These are phyloP conservation scores for Pichia sp. DNA, from an alignment of 1,139 yeast species.

Conservation along the genomic window DNA sequence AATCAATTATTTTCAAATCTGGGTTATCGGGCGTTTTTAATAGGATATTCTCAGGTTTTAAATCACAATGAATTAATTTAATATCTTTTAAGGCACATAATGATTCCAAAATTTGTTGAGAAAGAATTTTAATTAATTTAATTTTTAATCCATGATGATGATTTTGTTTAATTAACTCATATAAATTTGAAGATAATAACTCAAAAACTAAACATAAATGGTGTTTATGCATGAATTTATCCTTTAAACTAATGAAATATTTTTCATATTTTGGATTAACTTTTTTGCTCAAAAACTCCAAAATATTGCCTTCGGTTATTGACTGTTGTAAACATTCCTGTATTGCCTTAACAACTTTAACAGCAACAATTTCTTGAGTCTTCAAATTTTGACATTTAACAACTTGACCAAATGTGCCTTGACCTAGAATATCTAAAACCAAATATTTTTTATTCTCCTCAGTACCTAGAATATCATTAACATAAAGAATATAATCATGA, in stretches of 20 bases:
- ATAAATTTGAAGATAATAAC: conserved; percentile 76
- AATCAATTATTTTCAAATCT: conserved; percentile 86
- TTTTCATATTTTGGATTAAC: conserved; percentile 64
- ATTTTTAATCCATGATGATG: conserved; percentile 88
- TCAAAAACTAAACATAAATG: conserved; percentile 93
- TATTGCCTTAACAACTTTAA: conserved; percentile 87
- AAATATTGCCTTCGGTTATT: conserved; percentile 78
- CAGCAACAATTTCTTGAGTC: conserved; percentile 88
- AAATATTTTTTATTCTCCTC: conserved; percentile 84
- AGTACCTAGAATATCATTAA: conserved; percentile 84
- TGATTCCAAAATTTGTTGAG: conserved; percentile 77
- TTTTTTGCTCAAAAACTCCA: conserved; percentile 72
- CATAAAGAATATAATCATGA: conserved; percentile 86
- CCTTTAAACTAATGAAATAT: conserved; percentile 71
- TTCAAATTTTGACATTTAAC: conserved; percentile 91
- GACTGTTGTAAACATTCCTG: conserved; percentile 91
- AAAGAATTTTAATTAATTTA: conserved; percentile 68
- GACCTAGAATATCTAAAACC: conserved; percentile 86
- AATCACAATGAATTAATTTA: conserved; percentile 88
- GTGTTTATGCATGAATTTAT: conserved; percentile 86
- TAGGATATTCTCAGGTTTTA: conserved; percentile 92
- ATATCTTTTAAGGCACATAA: conserved; percentile 73
- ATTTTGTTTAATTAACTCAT: conserved; percentile 87
- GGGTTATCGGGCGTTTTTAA: conserved; percentile 80
- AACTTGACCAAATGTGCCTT: conserved; percentile 98